These are phyloP conservation scores for Macrolepiota dolichaula DNA, from an alignment of 768 basidiomycete genomes.

Conservation along the genomic window DNA sequence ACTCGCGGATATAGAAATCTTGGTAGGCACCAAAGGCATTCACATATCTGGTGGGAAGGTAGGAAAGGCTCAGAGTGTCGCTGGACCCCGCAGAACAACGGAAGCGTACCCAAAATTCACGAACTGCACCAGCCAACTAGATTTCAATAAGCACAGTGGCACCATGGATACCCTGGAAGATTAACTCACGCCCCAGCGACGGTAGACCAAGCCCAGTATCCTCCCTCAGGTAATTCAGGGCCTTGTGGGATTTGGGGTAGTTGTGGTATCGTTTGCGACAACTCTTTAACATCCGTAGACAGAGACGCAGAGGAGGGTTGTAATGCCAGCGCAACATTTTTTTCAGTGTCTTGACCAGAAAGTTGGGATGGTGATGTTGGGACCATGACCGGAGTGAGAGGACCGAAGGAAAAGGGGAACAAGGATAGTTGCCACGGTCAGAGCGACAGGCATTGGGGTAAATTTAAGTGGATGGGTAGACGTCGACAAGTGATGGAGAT, in stretches of 20 bases:
- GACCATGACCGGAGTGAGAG: background rate
- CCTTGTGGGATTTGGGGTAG: background rate
- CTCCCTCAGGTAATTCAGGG: conserved; percentile 14
- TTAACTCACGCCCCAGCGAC: conserved; percentile 33
- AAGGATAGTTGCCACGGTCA: background rate
- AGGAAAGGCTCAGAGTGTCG: background rate
- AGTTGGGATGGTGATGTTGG: background rate
- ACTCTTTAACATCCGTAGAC: background rate
- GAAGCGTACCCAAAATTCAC: conserved; percentile 35
- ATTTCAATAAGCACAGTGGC: background rate
- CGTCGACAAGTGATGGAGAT: background rate
- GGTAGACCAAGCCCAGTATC: conserved; percentile 22
- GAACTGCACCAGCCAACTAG: conserved; percentile 34
- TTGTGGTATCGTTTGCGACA: background rate
- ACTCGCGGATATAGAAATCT: conserved; percentile 26
- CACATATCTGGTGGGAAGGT: conserved; percentile 23
- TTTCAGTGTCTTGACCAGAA: background rate
- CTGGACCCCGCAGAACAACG: background rate
- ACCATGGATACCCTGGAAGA: background rate
- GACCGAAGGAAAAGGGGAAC: background rate
- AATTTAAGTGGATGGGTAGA: background rate
- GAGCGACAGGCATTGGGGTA: background rate
- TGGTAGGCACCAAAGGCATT: conserved; percentile 29
- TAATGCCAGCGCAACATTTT: background rate
- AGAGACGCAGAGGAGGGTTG: background rate